Evolutionary conservation across 176 grass and related monocot genomes (phyloP), one percentile per base, ranked within the genome.

Genomic region (Neostapfia colusana): DNA sequence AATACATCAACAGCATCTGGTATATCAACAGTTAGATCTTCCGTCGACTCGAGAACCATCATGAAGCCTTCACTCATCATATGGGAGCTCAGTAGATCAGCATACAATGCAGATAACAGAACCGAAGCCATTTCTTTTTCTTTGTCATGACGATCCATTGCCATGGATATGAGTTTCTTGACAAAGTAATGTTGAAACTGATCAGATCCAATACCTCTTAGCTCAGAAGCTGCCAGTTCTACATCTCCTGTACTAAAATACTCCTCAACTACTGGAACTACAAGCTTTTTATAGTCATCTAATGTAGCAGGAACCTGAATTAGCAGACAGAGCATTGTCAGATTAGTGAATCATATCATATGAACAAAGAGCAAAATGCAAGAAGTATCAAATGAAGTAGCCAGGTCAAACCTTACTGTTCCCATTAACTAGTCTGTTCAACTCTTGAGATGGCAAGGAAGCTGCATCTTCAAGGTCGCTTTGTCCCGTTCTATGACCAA

Each of bases 61-160:
- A 92, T 85, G 73, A 92, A 96, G 25, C 93, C 93, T 88, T 89
- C 82, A 54, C 78, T 92, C 72, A 90, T 90, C 53, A 78, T 85
- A 70, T 57, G 80, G 24, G 93, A 89, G 70, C 66, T 80, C 50
- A 96, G 72, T 69, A 84, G 49, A 85, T 92, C 89, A 53, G 75
- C 88, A 87, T 92, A 96, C 70, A 96, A 72, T 18, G 84, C 67
- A 65, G 93, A 92, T 35, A 92, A 40, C 57, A 96, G 56, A 90
- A 96, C 55, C 69, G 93, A 96, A 0, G 89, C 62, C 93, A 96
- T 96, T 84, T 96, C 93, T 88, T 96, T 96, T 78, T 92, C 84
- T 84, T 90, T 96, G 67, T 96, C 93, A 85, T 89, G 84, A 15
- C 89, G 84, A 61, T 96, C 93, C 93, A 96, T 92, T 69, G 89